Evolutionary conservation across 2,329 filamentous ascomycete species (phyloP).

Genomic region (Thelonectria olida): DNA sequence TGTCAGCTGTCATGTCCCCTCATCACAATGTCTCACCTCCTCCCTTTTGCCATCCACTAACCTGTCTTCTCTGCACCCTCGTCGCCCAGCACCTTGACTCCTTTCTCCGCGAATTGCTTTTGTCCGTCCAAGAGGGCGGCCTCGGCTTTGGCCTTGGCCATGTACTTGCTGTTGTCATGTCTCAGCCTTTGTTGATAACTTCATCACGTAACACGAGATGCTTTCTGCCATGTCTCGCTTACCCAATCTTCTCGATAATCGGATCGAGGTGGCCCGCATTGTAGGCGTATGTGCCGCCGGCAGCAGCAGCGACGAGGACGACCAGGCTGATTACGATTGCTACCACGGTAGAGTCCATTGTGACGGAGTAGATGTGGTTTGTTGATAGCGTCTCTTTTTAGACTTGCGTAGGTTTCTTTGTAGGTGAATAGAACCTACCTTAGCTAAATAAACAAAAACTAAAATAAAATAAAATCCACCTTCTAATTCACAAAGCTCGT

Average conservation of each 20-base stretch:
- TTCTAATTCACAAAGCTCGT: not conserved
- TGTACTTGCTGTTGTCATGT: slow-evolving; percentile 14
- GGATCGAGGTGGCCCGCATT: slow-evolving; percentile 8
- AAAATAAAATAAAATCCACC: not conserved
- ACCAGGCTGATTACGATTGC: slow-evolving; percentile 1
- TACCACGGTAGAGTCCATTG: slow-evolving; percentile 11
- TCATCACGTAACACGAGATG: not conserved
- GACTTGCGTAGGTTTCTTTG: too few relatives aligned
- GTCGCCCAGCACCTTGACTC: not conserved
- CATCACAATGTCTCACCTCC: slow-evolving; percentile 6
- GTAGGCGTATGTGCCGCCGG: slow-evolving; percentile 10
- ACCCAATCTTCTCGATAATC: slow-evolving; percentile 12
- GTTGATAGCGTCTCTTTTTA: too few relatives aligned
- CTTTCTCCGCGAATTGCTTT: slow-evolving; percentile 14
- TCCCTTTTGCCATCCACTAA: slow-evolving; percentile 1
- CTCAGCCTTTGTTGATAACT: slow-evolving; percentile 1
- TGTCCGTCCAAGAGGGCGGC: not conserved
- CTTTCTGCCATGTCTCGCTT: not conserved
- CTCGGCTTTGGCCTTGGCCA: slow-evolving; percentile 13
- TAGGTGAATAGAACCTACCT: too few relatives aligned
- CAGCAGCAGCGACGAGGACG: not conserved
- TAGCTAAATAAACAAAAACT: not conserved
- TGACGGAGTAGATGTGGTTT: not conserved
- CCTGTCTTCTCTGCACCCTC: slow-evolving; percentile 9
- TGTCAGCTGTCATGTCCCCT: slow-evolving; percentile 10